phyloP scores from a whole-genome alignment of 2,329 filamentous ascomycete genomes.

The Botryosphaeria dothidea region DNA sequence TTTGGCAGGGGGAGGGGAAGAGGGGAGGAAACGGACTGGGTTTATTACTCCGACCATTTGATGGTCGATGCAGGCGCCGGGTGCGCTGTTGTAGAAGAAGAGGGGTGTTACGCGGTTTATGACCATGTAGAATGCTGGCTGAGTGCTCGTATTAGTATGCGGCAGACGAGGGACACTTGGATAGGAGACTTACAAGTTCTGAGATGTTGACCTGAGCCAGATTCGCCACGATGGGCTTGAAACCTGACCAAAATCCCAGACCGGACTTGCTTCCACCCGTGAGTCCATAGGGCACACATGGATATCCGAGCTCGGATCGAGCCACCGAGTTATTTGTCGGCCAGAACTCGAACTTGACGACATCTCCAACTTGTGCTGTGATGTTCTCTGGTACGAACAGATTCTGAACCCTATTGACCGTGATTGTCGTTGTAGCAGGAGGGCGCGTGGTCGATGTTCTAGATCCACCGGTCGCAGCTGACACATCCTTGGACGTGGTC shows the following conservation, averaged over 20 bases:
- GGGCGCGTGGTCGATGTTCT: neutral
- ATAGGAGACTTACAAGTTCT: neutral
- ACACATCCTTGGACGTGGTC: neutral
- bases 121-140: conserved; percentile 21
- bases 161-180: neutral
- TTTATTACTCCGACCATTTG: conserved; percentile 80
- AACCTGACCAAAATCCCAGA: conserved; percentile 11
- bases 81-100: conserved; percentile 52
- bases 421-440: neutral
- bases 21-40: conserved; percentile 47
- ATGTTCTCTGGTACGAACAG: neutral
- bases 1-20: neutral
- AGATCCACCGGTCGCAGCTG: neutral
- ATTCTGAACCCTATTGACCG: neutral
- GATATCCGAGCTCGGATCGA: conserved; percentile 40
- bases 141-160: neutral
- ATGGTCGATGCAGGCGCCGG: conserved; percentile 62
- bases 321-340: conserved; percentile 46
- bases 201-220: neutral
- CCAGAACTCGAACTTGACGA: conserved; percentile 44
- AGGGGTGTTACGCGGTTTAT: conserved; percentile 37
- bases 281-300: conserved; percentile 21
- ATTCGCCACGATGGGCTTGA: conserved; percentile 6
- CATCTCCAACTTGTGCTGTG: conserved; percentile 21
- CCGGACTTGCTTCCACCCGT: neutral